Evolutionary conservation across 1,284 basidiomycete species (phyloP).

Genomic region (Ceratobasidium theobromae): DNA sequence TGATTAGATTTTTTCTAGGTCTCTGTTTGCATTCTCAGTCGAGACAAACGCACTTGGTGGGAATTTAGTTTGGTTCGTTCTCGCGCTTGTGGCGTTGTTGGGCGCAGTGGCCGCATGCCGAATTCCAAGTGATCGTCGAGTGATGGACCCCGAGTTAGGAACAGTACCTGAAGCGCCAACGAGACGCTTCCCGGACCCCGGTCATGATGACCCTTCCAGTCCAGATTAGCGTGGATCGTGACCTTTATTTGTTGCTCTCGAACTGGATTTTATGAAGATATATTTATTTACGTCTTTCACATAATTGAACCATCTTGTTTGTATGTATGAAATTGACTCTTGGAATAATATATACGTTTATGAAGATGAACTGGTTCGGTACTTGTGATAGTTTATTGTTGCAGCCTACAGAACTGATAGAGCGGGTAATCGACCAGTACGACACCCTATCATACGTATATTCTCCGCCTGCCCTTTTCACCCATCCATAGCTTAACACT

Average conservation of each 20-base stretch:
- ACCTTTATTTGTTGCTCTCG: neutral
- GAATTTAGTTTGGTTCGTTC: slow-evolving; percentile 32
- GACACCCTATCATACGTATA: no score
- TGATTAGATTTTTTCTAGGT: neutral
- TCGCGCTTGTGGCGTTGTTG: slow-evolving; percentile 6
- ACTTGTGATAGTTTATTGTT: no score
- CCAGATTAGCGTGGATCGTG: neutral
- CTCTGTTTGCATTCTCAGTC: slow-evolving; percentile 32
- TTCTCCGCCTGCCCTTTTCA: no score
- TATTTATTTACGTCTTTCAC: neutral
- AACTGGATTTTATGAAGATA: no score
- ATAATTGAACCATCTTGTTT: no score
- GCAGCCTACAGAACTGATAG: no score
- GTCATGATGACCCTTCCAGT: neutral
- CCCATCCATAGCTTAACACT: no score
- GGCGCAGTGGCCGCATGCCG: slow-evolving; percentile 11
- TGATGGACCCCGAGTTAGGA: neutral
- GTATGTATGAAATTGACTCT: no score
- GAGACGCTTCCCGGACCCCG: neutral
- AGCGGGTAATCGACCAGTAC: no score
- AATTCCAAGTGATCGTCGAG: slow-evolving; percentile 3
- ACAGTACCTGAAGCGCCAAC: neutral
- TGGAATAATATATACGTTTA: no score
- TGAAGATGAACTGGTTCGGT: no score
- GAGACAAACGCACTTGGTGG: slow-evolving; percentile 29